A percentile compares a stretch with the other conserved stretches of the same genome.
phyloP scores from a whole-genome alignment of 192 early-diverging fungal genomes.

The Coemansia sp. region DNA sequence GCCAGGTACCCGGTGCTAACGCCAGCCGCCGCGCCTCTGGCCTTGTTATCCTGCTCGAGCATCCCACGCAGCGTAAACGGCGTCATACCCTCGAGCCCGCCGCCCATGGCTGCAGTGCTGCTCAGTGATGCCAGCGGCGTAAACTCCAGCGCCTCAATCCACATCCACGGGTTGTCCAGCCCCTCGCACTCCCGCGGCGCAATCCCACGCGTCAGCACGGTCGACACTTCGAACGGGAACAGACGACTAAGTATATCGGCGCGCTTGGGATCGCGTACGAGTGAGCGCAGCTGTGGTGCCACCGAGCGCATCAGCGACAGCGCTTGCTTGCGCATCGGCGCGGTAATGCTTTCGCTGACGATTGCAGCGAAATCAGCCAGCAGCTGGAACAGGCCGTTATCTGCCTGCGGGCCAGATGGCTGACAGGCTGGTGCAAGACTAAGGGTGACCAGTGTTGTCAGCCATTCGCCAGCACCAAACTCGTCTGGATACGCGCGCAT shows the following conservation, averaged over 20 bases:
- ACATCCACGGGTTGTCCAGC: conserved; percentile 44
- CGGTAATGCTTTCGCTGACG: conserved; percentile 34
- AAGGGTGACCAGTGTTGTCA: conserved; percentile 35
- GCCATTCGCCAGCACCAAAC: conserved; percentile 43
- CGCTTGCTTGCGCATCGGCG: conserved; percentile 36
- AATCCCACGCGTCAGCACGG: conserved; percentile 20
- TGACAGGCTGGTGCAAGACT: conserved; percentile 29
- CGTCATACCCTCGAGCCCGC: conserved; percentile 46
- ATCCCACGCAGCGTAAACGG: conserved; percentile 48
- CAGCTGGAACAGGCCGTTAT: conserved; percentile 6
- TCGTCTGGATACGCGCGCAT: conserved; percentile 45
- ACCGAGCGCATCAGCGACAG: conserved; percentile 23
- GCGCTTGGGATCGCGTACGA: neutral
- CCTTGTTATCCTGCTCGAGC: conserved; percentile 37
- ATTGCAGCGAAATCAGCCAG: conserved; percentile 42
- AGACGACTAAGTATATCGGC: conserved; percentile 28
- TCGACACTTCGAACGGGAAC: conserved; percentile 39
- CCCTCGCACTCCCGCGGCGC: neutral
- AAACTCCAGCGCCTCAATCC: conserved; percentile 45
- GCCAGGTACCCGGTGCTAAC: conserved; percentile 17
- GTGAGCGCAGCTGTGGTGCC: conserved; percentile 14
- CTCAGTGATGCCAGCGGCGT: conserved; percentile 17
- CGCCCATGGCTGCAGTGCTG: neutral
- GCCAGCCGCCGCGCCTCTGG: neutral
- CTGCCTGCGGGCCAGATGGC: neutral